A percentile compares a stretch with the other conserved stretches of the same genome.
Evolutionary conservation across 192 early-diverging fungal genomes (phyloP).

Genomic region (Geranomyces variabilis): DNA sequence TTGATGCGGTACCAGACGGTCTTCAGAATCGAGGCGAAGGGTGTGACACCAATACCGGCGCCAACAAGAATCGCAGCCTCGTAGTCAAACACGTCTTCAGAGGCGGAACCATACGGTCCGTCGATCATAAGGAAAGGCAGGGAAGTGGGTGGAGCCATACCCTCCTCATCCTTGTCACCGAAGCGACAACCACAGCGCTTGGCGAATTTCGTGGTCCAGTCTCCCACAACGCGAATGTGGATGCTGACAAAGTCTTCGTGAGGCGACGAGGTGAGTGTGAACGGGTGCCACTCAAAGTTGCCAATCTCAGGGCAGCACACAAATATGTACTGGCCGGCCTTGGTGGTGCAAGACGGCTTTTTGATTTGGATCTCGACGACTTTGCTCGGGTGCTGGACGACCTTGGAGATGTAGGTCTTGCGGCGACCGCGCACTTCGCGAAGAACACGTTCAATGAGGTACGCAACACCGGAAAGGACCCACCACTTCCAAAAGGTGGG

Average conservation of each 20-base stretch:
- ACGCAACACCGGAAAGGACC: conserved; percentile 66
- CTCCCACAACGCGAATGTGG: conserved; percentile 77
- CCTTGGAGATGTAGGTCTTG: conserved; percentile 75
- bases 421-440: conserved; percentile 72
- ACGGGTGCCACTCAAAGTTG: conserved; percentile 79
- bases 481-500: conserved; percentile 84
- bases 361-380: conserved; percentile 81
- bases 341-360: conserved; percentile 60
- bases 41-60: conserved; percentile 84
- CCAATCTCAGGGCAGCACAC: conserved; percentile 75
- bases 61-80: conserved; percentile 78
- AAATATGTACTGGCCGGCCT: conserved; percentile 82
- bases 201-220: conserved; percentile 74
- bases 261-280: conserved; percentile 81
- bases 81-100: conserved; percentile 83
- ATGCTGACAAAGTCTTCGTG: conserved; percentile 75
- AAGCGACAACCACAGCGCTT: conserved; percentile 70
- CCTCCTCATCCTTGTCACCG: conserved; percentile 48
- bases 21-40: conserved; percentile 82
- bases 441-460: conserved; percentile 71
- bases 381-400: conserved; percentile 81
- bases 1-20: conserved; percentile 76
- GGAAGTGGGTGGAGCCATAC: conserved; percentile 46
- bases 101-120: conserved; percentile 77
- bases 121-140: conserved; percentile 76